Evolutionary conservation across 345 rosid species (phyloP).

Genomic region (Populus simonii): DNA sequence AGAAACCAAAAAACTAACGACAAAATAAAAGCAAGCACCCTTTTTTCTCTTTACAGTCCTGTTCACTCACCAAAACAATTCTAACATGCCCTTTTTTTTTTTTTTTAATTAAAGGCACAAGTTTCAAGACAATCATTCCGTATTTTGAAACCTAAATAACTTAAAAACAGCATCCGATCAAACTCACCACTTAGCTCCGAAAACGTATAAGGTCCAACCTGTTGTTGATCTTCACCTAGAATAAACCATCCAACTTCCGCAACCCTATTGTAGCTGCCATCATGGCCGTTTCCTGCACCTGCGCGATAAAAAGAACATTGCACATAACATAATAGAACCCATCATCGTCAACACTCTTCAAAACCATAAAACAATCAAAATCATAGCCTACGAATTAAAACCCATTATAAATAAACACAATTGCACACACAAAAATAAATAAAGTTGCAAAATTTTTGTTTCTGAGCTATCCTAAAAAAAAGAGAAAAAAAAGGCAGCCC

Average conservation of each 20-base stretch:
- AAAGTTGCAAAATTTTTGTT: neutral
- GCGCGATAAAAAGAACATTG: neutral
- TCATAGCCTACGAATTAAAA: neutral
- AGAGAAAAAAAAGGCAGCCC: neutral
- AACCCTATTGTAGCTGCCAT: slow-evolving; percentile 7
- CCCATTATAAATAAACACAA: neutral
- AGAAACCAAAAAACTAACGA: neutral
- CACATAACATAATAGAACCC: neutral
- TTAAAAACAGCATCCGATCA: neutral
- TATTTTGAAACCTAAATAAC: neutral
- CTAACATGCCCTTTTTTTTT: neutral
- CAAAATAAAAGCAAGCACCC: neutral
- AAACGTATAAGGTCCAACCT: slow-evolving; percentile 67
- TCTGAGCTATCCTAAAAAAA: neutral
- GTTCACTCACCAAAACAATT: neutral
- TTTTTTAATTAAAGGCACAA: neutral
- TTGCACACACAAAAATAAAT: neutral
- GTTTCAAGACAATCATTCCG: slow-evolving; percentile 20
- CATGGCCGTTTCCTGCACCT: slow-evolving; percentile 9
- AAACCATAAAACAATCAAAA: neutral
- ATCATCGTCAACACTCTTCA: neutral
- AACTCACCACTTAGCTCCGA: slow-evolving; percentile 70
- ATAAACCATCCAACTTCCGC: slow-evolving; percentile 70
- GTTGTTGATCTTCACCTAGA: slow-evolving; percentile 67
- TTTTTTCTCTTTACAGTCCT: slow-evolving; percentile 1